Evolutionary conservation across 768 basidiomycete species (phyloP), one percentile per base, ranked within the genome.

Genomic region (Amanita pseudoporphyria): DNA sequence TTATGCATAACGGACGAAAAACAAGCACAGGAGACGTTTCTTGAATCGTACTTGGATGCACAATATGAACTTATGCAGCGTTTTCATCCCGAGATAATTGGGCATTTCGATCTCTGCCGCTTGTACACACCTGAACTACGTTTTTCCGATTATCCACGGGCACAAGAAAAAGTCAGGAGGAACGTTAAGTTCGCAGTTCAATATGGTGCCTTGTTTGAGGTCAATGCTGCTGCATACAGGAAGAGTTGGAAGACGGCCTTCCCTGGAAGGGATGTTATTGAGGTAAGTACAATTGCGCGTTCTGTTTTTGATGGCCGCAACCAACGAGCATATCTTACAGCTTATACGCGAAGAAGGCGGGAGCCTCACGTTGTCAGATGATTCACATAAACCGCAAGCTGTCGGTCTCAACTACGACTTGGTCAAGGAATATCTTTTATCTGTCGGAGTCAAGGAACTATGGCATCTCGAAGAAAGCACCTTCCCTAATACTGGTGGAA

Each of bases 191-290:
- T 68, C 51, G 91, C 84, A 1, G 71, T 84, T 12, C 67, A 58
- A 10, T 96, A 97, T 64, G 94, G 93, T 1, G 95, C 89, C 2
- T 64, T 96, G 51, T 97, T 98, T 59, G 96, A 99, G 66, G 68
- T 88, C 30, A 98, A 95, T 58, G 82, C 92, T 19, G 89, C 96
- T 9, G 92, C 93, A 7, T 82, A 97, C 60, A 70, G 92, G 58
- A 99, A 98, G 61, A 81, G 84, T 10, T 98, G 96, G 96, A 63
- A 67, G 9, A 77, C 80, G 2, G 78, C 86, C 3, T 98, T 94
- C 66, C 95, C 96, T 0, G 88, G 76, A 1, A 63, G 66, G 48
- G 92, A 96, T 55, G 74, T 95, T 12, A 67, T 89, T 9, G 61
- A 82, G 69, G 94, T 86, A 60, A 51, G 63, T 52, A 45, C 21